phyloP scores from a whole-genome alignment of 2,329 filamentous ascomycete species.

The Aspergillus melleus region DNA sequence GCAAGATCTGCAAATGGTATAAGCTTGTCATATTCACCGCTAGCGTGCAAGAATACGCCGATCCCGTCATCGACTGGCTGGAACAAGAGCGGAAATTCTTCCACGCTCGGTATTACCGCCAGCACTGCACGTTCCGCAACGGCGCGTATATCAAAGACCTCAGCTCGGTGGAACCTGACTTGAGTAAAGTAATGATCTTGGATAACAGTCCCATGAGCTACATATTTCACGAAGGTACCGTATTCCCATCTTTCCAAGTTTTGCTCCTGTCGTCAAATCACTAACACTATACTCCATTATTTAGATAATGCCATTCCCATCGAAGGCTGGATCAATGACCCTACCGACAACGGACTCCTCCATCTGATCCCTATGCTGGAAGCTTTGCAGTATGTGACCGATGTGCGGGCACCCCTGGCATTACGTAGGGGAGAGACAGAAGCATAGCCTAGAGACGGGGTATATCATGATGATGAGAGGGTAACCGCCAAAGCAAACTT shows the following conservation, averaged over 20 bases:
- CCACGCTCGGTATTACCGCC: constrained; percentile 86
- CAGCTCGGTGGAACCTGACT: constrained; percentile 90
- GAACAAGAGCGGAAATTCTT: constrained; percentile 98
- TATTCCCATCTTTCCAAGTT: background rate
- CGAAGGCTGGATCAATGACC: constrained; percentile 98
- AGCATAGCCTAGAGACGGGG: constrained; percentile 22
- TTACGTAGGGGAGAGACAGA: constrained; percentile 76
- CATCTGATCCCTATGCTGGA: constrained; percentile 91
- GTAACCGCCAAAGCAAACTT: background rate
- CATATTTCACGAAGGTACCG: constrained; percentile 92
- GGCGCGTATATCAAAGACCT: constrained; percentile 98
- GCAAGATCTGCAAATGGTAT: constrained; percentile 96
- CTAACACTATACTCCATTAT: background rate
- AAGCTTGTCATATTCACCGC: constrained; percentile 96
- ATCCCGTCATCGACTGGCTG: constrained; percentile 98
- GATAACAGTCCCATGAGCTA: constrained; percentile 98
- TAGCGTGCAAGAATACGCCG: constrained; percentile 96
- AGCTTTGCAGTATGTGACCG: constrained; percentile 92
- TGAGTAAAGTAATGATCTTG: constrained; percentile 98
- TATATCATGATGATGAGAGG: background rate
- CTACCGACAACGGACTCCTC: constrained; percentile 91
- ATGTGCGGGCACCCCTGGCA: constrained; percentile 87
- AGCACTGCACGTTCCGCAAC: constrained; percentile 94
- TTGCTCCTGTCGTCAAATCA: background rate
- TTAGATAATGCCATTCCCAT: constrained; percentile 98